Base-by-base conservation (phyloP, 306 rosid genomes). In the Prunus padus region DNA sequence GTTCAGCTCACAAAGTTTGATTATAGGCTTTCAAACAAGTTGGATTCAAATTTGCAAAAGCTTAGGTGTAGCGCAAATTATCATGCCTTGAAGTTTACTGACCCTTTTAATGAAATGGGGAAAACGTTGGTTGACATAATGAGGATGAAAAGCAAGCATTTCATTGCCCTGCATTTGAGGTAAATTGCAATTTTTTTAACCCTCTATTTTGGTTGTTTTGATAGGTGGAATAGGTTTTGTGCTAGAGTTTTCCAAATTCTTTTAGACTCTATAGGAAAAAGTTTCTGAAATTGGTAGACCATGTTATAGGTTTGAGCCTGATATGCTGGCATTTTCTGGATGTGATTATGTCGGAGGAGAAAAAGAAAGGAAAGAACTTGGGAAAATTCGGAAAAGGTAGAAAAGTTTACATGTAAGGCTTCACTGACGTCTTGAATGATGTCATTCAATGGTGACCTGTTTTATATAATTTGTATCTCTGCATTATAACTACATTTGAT, bases 281-380 rank as follows among this genome's bases (percentile, higher is more conserved):
- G 54, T 60, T 67, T 62, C 67, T 77, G 76, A 64, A 19, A 75
- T 69, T 74, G 75, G 54, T 79, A 69, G 50, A 44, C 19, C 64
- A 42, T 66, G 67, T 42, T 45, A 25, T 72, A 94, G 98, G 85
- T 94, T 83, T 86, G 98, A 94, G 84, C 87, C 97, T 3, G 98
- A 94, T 81, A 94, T 94, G 98, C 95, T 94, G 80, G 98, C 98
- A 55, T 94, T 94, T 76, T 94, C 97, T 50, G 95, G 98, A 46
- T 94, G 98, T 64, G 86, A 94, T 76, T 94, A 82, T 80, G 97
- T 96, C 16, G 98, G 98, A n/a, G 97, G 97, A 72, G 88, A 92
- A n/a, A 85, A 75, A 45, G 98, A 94, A 77, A 87, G 88, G 77
- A 57, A 23, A 50, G 96, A 90, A 78, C 97, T 94, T 47, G 93